Evolutionary conservation across 768 basidiomycete genomes (phyloP).

Genomic region (Tricholoma flavovirens): DNA sequence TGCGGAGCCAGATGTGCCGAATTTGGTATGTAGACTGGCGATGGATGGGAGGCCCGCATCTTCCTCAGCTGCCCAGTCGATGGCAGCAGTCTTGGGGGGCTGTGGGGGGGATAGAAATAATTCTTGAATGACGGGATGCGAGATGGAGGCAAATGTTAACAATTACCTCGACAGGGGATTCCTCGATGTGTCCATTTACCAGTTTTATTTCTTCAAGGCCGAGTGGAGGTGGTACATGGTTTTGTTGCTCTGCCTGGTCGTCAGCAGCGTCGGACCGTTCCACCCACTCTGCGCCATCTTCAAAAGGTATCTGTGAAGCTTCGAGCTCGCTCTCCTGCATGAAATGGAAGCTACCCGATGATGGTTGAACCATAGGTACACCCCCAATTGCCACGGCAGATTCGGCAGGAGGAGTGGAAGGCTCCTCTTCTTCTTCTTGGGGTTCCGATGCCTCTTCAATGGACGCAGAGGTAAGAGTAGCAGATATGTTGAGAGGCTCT

Average conservation of each 20-base stretch:
- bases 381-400: constrained; percentile 32
- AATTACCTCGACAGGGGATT: constrained; percentile 9
- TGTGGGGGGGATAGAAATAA: not conserved
- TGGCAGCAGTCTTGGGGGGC: constrained; percentile 26
- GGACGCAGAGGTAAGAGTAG: constrained; percentile 32
- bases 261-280: constrained; percentile 39
- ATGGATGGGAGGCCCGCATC: constrained; percentile 75
- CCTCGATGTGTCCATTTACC: constrained; percentile 14
- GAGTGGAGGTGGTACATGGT: constrained; percentile 8
- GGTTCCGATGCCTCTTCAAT: constrained; percentile 26
- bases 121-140: not conserved
- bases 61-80: constrained; percentile 86
- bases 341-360: constrained; percentile 64
- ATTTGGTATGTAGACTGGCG: constrained; percentile 67
- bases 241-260: constrained; percentile 20
- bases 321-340: constrained; percentile 81
- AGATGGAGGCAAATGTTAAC: not conserved
- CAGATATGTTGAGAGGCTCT: constrained; percentile 46
- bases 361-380: constrained; percentile 32
- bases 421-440: constrained; percentile 21
- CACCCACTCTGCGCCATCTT: constrained; percentile 52
- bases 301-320: constrained; percentile 37
- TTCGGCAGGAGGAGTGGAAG: constrained; percentile 17
- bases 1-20: constrained; percentile 68
- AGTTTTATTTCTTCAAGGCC: constrained; percentile 7